These are phyloP conservation scores for Aspergillus cavernicola DNA, from an alignment of 495 filamentous ascomycete genomes.

Conservation along the genomic window DNA sequence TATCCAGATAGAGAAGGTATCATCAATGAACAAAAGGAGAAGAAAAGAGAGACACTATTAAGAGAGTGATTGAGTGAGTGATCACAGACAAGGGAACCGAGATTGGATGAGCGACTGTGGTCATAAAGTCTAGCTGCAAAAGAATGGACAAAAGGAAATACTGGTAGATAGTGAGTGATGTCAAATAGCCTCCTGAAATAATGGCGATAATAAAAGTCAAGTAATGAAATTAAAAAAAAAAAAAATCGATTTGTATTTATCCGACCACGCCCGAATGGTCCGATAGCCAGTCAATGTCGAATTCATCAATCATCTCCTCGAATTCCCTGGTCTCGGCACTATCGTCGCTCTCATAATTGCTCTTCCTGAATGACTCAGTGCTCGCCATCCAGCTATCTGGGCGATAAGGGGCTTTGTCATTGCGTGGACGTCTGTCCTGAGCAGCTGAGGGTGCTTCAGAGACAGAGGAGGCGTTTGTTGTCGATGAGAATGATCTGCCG, in stretches of 20 bases:
- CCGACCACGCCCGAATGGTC: constrained; percentile 17
- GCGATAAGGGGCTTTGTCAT: constrained; percentile 12
- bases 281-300: constrained; percentile 36
- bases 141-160: background rate
- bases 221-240: no score
- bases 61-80: background rate
- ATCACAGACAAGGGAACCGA: background rate
- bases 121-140: background rate
- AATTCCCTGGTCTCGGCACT: constrained; percentile 28
- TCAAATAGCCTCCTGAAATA: background rate
- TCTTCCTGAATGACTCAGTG: constrained; percentile 13
- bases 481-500: constrained; percentile 17
- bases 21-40: background rate
- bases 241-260: background rate
- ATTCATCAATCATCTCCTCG: constrained; percentile 39
- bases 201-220: constrained; percentile 11
- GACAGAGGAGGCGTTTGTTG: constrained; percentile 15
- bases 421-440: background rate
- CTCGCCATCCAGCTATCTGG: constrained; percentile 35
- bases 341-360: constrained; percentile 17
- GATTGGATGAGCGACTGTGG: background rate
- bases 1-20: background rate
- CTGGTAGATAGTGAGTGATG: background rate
- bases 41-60: background rate
- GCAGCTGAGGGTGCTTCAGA: constrained; percentile 4